Conservation (phyloP, 108 stramenopile species). For the Nitzschia palea region DNA sequence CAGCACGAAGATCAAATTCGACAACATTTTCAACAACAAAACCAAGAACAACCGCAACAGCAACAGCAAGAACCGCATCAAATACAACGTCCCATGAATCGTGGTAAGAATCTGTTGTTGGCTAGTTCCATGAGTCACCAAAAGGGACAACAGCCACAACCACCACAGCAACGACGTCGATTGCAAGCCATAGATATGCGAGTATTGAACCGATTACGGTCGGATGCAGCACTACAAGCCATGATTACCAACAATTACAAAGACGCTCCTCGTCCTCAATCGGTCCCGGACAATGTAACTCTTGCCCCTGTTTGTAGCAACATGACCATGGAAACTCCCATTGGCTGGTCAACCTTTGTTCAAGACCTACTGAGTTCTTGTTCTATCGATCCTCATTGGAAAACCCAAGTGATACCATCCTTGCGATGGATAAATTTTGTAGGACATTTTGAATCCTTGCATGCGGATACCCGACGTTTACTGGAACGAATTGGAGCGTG, state of each 20-base stretch:
- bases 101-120: slow-evolving; percentile 40
- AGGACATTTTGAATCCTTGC: slow-evolving; percentile 37
- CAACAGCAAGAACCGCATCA: not conserved
- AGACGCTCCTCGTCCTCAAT: not conserved
- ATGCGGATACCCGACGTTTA: slow-evolving; percentile 36
- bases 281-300: not conserved
- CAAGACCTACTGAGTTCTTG: not conserved
- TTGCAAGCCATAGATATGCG: not conserved
- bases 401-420: slow-evolving; percentile 40
- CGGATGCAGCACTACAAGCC: not conserved
- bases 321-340: slow-evolving; percentile 10
- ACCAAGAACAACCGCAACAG: not conserved
- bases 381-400: slow-evolving; percentile 45
- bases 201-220: not conserved
- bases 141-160: not conserved
- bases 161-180: not conserved
- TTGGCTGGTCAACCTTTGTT: slow-evolving; percentile 32
- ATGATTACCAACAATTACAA: not conserved
- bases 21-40: not conserved
- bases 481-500: slow-evolving; percentile 42
- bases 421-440: slow-evolving; percentile 56
- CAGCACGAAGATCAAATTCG: slow-evolving; percentile 1
- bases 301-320: not conserved
- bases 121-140: not conserved
- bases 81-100: slow-evolving; percentile 23